Base-by-base conservation (phyloP, 495 filamentous ascomycete genomes). In the Staphylotrichum longicolle region DNA sequence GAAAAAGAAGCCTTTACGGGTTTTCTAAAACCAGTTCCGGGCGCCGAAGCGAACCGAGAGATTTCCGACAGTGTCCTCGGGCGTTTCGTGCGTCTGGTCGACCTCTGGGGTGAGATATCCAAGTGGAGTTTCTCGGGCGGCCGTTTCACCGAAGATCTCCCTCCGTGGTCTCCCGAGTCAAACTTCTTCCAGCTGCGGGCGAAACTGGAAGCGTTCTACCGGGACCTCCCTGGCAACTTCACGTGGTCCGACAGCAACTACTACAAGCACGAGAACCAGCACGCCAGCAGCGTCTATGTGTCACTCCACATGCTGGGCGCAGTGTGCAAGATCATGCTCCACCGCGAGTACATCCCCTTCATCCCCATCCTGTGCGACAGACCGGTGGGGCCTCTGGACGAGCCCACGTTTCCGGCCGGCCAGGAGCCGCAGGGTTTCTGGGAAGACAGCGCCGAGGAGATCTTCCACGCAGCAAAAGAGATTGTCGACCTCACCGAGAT, bases 341-440 rank as follows among this genome's bases (percentile, higher is more conserved):
- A 94, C 71, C 82, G 90, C 60, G 86, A 91, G 66, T 93, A 90
- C 68, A 80, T 95, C 34, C 90, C 91, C 0, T 94, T 93, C 69
- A 81, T 96, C 14, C 88, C 91, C 7, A 72, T 92, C 20, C 84
- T 84, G 3, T 90, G 87, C 73, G 70, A 75, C 30, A 83, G 82
- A 62, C 89, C 90, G 0, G 68, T 82, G 30, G 91, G 91, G 0
- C 91, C 91, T 0, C 71, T 91, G 15, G 91, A 93, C 66, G 81
- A 83, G 48, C 90, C 90, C 3, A 76, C 81, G 1, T 88, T 91
- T 63, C 76, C 82, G 0, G 65, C 76, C 66, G 65, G 77, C 69
- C 32, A 73, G 63, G 68, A 84, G 68, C 63, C 84, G 66, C 50
- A 70, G 4, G 79, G 80, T 0, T 93, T 91, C 72, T 94, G 89